Base-by-base conservation (phyloP, 1,139 yeast genomes). In the Wickerhamomyces sp. region DNA sequence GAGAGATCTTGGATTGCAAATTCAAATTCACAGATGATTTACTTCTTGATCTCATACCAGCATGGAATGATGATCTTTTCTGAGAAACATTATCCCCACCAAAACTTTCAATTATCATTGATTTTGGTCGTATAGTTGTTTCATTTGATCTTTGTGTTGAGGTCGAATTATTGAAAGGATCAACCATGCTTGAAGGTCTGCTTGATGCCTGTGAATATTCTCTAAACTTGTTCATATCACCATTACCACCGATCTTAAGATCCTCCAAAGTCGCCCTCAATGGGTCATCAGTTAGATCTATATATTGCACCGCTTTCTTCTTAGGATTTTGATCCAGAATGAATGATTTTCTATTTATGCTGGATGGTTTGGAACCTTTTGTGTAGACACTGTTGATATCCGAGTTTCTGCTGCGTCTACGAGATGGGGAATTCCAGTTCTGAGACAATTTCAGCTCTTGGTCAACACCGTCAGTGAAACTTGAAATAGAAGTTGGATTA, bases 211-310 rank as follows among this genome's bases (percentile, higher is more conserved):
- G 29, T 20, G 30, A 35, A 36, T 27, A 34, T 27, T 51, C 49
- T 32, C 46, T 45, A 35, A 51, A 40, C 28, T 52, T 54, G 28
- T 51, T 51, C 59, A 76, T 67, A 49, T 76, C 81, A 12, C 83
- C 82, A 49, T 76, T 68, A 0, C 83, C 81, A n/a, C 81, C 82
- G 3, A 74, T 63, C 52, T 80, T 81, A 52, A 84, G 68, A 49
- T 79, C 82, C 52, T 81, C 86, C 38, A 84, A 55, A 41, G 63
- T 89, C 65, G 69, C 80, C 54, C 62, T 81, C 67, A 64, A 70
- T 54, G 72, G 76, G 46, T 72, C 78, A 19, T 61, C 66, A 32
- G 46, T 38, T 29, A 46, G 31, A 16, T 42, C 38, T 16, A 39
- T 30, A 19, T 36, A 40, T 27, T 44, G 40, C 13, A 48, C 39